These are phyloP conservation scores for Penicillium sclerotigenum DNA, from an alignment of 2,329 filamentous ascomycete species.

Conservation along the genomic window DNA sequence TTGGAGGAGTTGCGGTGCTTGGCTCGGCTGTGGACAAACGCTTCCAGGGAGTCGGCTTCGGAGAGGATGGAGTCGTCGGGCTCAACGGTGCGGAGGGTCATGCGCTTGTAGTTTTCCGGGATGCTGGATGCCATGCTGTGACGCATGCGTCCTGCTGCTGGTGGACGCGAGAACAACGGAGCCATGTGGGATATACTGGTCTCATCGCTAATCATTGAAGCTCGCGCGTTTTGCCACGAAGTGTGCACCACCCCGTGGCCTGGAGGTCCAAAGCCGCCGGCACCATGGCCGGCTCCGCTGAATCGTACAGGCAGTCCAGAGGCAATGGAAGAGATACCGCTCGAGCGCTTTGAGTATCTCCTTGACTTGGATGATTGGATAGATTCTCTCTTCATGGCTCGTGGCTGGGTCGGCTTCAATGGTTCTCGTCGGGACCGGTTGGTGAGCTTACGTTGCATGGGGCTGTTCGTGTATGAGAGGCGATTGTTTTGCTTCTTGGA, in stretches of 20 bases:
- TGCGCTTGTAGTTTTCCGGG: conserved; percentile 27
- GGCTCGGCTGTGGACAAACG: conserved; percentile 39
- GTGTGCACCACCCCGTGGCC: conserved; percentile 34
- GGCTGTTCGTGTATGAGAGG: conserved; percentile 30
- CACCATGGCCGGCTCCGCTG: conserved; percentile 43
- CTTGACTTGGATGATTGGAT: conserved; percentile 36
- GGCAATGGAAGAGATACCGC: conserved; percentile 37
- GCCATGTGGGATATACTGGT: conserved; percentile 35
- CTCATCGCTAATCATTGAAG: conserved; percentile 37
- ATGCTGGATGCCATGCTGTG: conserved; percentile 29
- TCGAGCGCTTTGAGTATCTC: conserved; percentile 38
- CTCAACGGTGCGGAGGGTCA: conserved; percentile 32
- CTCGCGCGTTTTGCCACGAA: conserved; percentile 40
- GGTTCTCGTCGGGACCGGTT: conserved; percentile 36
- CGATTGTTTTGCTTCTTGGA: conserved; percentile 28
- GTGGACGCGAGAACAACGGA: conserved; percentile 38
- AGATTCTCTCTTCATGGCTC: conserved; percentile 38
- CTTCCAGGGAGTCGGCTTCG: conserved; percentile 38
- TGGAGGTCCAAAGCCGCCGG: conserved; percentile 39
- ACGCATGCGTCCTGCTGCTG: conserved; percentile 24
- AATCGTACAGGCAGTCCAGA: conserved; percentile 39
- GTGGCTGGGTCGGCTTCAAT: conserved; percentile 35
- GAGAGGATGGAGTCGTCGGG: conserved; percentile 32
- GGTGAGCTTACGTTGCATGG: conserved; percentile 28
- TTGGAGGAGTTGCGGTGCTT: conserved; percentile 40